phyloP scores from a whole-genome alignment of 345 rosid species.

The Odontarrhena argentea region DNA sequence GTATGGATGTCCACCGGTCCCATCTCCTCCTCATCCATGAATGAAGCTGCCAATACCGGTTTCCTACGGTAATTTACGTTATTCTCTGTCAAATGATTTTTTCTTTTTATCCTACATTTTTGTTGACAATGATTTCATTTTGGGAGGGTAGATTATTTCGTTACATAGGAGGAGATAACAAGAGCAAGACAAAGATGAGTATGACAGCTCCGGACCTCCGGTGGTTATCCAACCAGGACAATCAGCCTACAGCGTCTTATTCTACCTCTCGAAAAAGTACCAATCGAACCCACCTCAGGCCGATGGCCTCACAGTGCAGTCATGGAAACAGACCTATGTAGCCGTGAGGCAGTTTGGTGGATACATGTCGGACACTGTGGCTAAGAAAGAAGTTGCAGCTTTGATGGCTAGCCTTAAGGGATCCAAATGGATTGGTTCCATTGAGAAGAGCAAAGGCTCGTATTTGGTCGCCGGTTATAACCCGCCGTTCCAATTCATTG shows the following conservation, averaged over 20 bases:
- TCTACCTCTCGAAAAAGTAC: constrained; percentile 26
- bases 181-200: constrained; percentile 25
- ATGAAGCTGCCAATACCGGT: constrained; percentile 36
- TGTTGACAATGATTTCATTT: background rate
- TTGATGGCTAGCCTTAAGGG: constrained; percentile 28
- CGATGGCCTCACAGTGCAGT: constrained; percentile 12
- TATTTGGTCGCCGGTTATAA: constrained; percentile 30
- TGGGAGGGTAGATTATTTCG: constrained; percentile 23
- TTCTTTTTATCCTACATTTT: too few relatives aligned
- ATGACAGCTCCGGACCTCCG: constrained; percentile 42
- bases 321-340: constrained; percentile 27
- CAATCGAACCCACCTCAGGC: constrained; percentile 30
- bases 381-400: constrained; percentile 30
- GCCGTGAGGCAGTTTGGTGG: constrained; percentile 37
- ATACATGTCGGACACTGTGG: background rate
- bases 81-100: background rate
- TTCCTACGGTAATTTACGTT: constrained; percentile 27
- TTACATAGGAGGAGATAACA: constrained; percentile 38
- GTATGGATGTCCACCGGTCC: constrained; percentile 33
- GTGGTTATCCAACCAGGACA: constrained; percentile 26
- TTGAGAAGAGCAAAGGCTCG: constrained; percentile 29
- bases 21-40: constrained; percentile 20
- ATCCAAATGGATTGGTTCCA: constrained; percentile 5
- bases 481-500: constrained; percentile 7
- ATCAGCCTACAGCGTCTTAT: constrained; percentile 17